These are phyloP conservation scores for Pezizomycotina sp. DNA, from an alignment of 2,329 filamentous ascomycete genomes.

Conservation along the genomic window DNA sequence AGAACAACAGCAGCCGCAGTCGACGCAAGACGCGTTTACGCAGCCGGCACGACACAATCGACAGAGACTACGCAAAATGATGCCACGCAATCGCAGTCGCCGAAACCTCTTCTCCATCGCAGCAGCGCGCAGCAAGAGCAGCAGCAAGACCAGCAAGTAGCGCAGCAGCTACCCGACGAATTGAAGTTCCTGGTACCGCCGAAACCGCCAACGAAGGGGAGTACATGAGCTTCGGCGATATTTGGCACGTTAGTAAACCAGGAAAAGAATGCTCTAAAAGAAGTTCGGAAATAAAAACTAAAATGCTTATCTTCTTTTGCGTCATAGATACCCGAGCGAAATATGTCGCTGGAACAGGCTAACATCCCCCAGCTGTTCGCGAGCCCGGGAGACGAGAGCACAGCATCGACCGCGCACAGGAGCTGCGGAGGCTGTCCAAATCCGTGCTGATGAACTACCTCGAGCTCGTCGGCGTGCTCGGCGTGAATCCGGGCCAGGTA, in stretches of 20 bases:
- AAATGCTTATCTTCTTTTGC: not conserved
- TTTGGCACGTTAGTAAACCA: slow-evolving; percentile 36
- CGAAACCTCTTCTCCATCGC: slow-evolving; percentile 28
- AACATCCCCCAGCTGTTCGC: slow-evolving; percentile 56
- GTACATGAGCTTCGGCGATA: slow-evolving; percentile 58
- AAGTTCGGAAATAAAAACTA: slow-evolving; percentile 16
- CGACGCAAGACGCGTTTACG: slow-evolving; percentile 67
- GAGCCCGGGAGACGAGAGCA: slow-evolving; percentile 32
- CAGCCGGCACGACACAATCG: slow-evolving; percentile 50
- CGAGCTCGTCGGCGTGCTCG: slow-evolving; percentile 58
- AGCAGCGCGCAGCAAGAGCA: slow-evolving; percentile 23
- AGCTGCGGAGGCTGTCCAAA: slow-evolving; percentile 64
- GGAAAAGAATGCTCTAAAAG: slow-evolving; percentile 7
- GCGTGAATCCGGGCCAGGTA: slow-evolving; percentile 44
- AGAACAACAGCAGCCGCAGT: slow-evolving; percentile 44
- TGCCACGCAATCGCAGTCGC: slow-evolving; percentile 22
- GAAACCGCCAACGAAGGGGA: slow-evolving; percentile 49
- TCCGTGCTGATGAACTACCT: slow-evolving; percentile 78
- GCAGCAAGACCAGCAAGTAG: slow-evolving; percentile 2
- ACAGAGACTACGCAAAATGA: slow-evolving; percentile 33
- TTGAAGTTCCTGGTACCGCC: slow-evolving; percentile 69
- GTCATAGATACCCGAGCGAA: slow-evolving; percentile 38
- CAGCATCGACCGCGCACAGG: slow-evolving; percentile 46
- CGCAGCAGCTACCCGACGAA: slow-evolving; percentile 45
- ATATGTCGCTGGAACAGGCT: slow-evolving; percentile 51